Base-by-base conservation (phyloP, 1,139 yeast genomes). In the Hyphopichia burtonii region DNA sequence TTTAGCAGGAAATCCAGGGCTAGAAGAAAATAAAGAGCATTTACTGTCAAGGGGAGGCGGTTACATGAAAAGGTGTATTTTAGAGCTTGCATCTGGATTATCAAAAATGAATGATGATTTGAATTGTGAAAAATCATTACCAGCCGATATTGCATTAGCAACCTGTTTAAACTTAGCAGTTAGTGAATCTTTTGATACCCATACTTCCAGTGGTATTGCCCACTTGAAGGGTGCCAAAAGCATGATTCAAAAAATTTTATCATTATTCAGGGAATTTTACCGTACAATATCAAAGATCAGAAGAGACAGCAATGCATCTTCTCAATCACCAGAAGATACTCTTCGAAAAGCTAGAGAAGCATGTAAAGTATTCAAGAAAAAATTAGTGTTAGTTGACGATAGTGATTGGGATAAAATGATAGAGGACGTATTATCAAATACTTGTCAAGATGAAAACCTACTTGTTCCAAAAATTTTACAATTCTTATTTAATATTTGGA, bases 111-210 rank as follows among this genome's bases (percentile, higher is more conserved):
- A 47, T 25, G 52, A 47, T 12, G 17, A 39, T 2, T 46, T 44
- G 1, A 41, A 31, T 2, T n/a, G 17, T 28, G 17, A 28, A 5
- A 39, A 47, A 5, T 58, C 59, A 3, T 66, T 80, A 11, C 83
- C 83, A 2, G 79, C 81, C n/a, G 86, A 82, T 51, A 78, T 82
- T 19, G 86, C 87, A 1, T 62, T 83, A 25, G 81, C 84, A 0
- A 78, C 86, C 0, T 82, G 88, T 47, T 58, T 83, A 42, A 78
- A 80, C 20, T 63, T 83, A 44, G 83, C 87, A 0, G 76, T 80
- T 39, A 76, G 84, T 38, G 89, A 83, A 56, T 72, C 83, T 1
- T 83, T 88, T 87, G 85, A 81, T 52, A 74, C 83, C 16, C 83
- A 77, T 48, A 81, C 76, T 4, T 73, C 82, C 8, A 80, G 83